Evolutionary conservation across 306 rosid genomes (phyloP).

Genomic region (Sicyos edulis): DNA sequence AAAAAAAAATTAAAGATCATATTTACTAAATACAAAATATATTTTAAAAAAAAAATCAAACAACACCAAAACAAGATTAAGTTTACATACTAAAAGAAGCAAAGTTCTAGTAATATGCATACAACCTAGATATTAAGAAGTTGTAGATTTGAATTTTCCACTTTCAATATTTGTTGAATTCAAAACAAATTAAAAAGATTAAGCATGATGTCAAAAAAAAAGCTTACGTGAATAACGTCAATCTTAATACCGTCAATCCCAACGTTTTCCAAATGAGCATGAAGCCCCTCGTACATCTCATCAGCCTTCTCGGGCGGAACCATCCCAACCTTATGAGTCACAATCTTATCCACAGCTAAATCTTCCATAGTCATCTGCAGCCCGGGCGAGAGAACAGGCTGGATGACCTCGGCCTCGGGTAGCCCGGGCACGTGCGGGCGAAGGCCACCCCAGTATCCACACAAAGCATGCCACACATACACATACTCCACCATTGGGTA

Average conservation of each 20-base stretch:
- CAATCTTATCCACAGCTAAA: constrained; percentile 84
- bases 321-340: constrained; percentile 53
- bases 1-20: no score
- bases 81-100: no score
- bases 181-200: no score
- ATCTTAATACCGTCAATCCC: constrained; percentile 94
- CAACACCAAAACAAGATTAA: no score
- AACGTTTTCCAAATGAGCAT: constrained; percentile 48
- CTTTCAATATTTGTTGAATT: no score
- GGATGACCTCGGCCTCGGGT: constrained; percentile 44
- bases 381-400: constrained; percentile 50
- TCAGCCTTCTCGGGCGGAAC: constrained; percentile 62
- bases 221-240: constrained; percentile 84
- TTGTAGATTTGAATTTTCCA: no score
- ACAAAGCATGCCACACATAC: constrained; percentile 91
- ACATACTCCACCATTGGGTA: constrained; percentile 62
- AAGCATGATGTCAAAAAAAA: no score
- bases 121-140: no score
- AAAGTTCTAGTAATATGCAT: no score
- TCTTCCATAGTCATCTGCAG: constrained; percentile 69
- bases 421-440: constrained; percentile 59
- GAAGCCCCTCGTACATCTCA: constrained; percentile 76
- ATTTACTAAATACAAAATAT: no score
- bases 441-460: constrained; percentile 93
- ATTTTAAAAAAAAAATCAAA: no score